Evolutionary conservation across 2,329 filamentous ascomycete species (phyloP).

Genomic region (Botryotinia convoluta): DNA sequence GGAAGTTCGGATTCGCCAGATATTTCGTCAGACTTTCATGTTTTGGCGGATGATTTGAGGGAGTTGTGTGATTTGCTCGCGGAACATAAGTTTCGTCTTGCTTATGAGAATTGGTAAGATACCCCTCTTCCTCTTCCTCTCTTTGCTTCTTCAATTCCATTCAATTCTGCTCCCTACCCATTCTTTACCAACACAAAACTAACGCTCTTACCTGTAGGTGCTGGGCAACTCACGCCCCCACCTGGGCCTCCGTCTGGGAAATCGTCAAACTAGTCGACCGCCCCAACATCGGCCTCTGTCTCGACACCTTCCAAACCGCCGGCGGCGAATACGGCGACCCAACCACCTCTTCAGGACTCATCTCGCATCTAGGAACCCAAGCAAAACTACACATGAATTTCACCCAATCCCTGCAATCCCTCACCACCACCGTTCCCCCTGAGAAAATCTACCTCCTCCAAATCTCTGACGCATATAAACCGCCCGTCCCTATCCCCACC

Average conservation of each 20-base stretch:
- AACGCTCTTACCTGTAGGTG: constrained; percentile 46
- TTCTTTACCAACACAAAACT: background rate
- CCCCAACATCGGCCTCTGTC: constrained; percentile 68
- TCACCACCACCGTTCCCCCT: constrained; percentile 56
- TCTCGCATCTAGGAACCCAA: constrained; percentile 46
- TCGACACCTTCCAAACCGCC: constrained; percentile 75
- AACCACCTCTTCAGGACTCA: constrained; percentile 57
- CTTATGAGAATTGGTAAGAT: constrained; percentile 68
- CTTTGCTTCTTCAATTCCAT: background rate
- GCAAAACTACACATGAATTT: constrained; percentile 51
- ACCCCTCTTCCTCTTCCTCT: background rate
- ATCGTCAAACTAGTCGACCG: constrained; percentile 62
- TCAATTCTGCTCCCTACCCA: background rate
- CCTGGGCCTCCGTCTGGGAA: constrained; percentile 68
- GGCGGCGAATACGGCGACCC: constrained; percentile 74
- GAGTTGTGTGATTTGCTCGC: constrained; percentile 63
- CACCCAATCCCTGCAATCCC: constrained; percentile 52
- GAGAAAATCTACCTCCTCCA: constrained; percentile 75
- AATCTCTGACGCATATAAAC: constrained; percentile 71
- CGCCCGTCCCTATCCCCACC: constrained; percentile 50
- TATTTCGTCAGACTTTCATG: constrained; percentile 34
- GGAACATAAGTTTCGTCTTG: constrained; percentile 56
- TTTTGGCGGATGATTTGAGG: constrained; percentile 59
- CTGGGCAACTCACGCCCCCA: constrained; percentile 68
- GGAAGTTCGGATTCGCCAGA: constrained; percentile 12